Conservation (phyloP, 306 rosid genomes). For the Prosopis cineraria region DNA sequence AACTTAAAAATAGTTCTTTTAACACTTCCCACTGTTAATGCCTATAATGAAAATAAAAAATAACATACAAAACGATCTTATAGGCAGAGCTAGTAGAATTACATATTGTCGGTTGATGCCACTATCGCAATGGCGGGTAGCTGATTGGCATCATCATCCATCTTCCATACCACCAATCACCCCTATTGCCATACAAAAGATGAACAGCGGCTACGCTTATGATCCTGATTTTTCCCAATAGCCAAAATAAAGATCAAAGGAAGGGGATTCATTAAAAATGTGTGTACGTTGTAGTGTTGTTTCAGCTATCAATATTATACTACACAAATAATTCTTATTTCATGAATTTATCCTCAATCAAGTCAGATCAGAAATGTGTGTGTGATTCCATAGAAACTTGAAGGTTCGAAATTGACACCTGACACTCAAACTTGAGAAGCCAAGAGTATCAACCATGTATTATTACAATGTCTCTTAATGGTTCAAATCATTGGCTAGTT, state of each 20-base stretch:
- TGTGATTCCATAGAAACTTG: not conserved
- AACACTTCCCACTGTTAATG: conserved; percentile 87
- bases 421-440: not conserved
- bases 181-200: conserved; percentile 64
- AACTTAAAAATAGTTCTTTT: too few species aligned
- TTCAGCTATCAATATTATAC: not conserved
- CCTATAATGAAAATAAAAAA: conserved; percentile 43
- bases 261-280: not conserved
- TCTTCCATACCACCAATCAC: conserved; percentile 87
- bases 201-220: not conserved
- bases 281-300: not conserved
- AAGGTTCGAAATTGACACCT: not conserved
- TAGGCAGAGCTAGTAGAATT: too few species aligned
- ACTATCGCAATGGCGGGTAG: conserved; percentile 93
- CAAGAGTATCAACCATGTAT: conserved; percentile 9
- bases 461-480: not conserved
- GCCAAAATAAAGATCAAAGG: not conserved
- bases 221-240: not conserved
- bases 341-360: not conserved
- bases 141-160: conserved; percentile 83
- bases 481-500: not conserved
- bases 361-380: not conserved
- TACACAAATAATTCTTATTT: too few species aligned
- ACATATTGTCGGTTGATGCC: conserved; percentile 96
- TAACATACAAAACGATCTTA: too few species aligned